Percentiles rank a stretch among this genome's conserved stretches.
Evolutionary conservation across 306 rosid genomes (phyloP).

Genomic region (Comarum palustre): DNA sequence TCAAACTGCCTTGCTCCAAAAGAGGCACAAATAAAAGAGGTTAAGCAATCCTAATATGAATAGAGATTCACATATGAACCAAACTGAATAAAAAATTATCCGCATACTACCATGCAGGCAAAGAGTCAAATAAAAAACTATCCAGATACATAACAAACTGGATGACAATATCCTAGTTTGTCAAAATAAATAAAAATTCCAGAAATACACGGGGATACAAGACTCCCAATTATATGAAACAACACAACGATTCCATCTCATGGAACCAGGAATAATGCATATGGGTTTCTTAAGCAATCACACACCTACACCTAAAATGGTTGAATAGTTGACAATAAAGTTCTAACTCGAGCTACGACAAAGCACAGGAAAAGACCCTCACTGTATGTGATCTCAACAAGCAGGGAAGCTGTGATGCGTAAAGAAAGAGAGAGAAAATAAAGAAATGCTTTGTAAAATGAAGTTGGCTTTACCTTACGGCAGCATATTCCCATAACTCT

Average conservation of each 20-base stretch:
- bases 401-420: conserved; percentile 6
- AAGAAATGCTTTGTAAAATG: conserved; percentile 1
- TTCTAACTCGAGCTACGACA: conserved; percentile 12
- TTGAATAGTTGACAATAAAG: conserved; percentile 11
- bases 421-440: not conserved
- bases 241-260: conserved; percentile 9
- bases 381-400: not conserved
- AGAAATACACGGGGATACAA: conserved; percentile 9
- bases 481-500: conserved; percentile 29
- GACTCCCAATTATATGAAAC: conserved; percentile 1
- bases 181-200: not conserved
- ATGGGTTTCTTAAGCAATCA: conserved; percentile 19
- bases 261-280: not conserved
- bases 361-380: not conserved
- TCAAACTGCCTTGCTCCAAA: not conserved
- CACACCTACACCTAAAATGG: conserved; percentile 17
- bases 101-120: not conserved
- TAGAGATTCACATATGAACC: not conserved
- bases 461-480: conserved; percentile 42
- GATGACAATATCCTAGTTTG: not conserved
- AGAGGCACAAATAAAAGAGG: not conserved
- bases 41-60: not conserved
- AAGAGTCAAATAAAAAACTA: not conserved
- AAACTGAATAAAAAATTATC: not conserved
- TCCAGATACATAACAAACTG: not conserved